Evolutionary conservation across 2,329 filamentous ascomycete genomes (phyloP), one percentile per base, ranked within the genome.

Genomic region (Aspergillus tamarii): DNA sequence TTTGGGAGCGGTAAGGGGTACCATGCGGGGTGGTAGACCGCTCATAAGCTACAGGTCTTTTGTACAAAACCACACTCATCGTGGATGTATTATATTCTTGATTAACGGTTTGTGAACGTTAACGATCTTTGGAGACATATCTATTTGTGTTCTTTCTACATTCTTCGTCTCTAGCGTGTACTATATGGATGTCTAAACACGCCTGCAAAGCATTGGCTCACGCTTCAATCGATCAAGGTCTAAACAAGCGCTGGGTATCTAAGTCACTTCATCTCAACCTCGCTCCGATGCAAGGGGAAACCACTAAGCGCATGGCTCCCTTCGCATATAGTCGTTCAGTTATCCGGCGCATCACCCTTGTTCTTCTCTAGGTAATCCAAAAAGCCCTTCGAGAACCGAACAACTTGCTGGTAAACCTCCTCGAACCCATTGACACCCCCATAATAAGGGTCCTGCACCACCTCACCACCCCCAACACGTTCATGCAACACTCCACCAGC

Each of bases 361-460:
- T 73, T 67, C 65, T 74, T 76, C 62, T 79, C 75, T 46, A 88
- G 81, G 36, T 88, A 81, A 53, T 89, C 84, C 67, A 97, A 71
- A 72, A 97, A 93, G 61, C 91, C 93, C 74, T 84, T 85, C 2
- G 91, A 89, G 76, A 96, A 97, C 66, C 90, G 84, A 64, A 84
- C 81, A 66, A 90, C 90, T 83, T 97, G 94, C 80, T 94, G 88
- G 78, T 91, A 98, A n/a, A 93, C 92, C 73, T 85, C 87, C 72
- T 91, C 87, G 74, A 98, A 98, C 2, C 93, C 93, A 69, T 91
- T 86, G 4, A 83, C 81, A 14, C 88, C 93, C n/a, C 92, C 93
- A 77, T 98, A 98, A 80, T 98, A 99, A 16, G 95, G 95, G 77
- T 98, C 95, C 63, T 87, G 83, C 10, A 97, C 89, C 55, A 92